These are phyloP conservation scores for Trametes coccinea DNA, from an alignment of 768 basidiomycete genomes.

Conservation along the genomic window DNA sequence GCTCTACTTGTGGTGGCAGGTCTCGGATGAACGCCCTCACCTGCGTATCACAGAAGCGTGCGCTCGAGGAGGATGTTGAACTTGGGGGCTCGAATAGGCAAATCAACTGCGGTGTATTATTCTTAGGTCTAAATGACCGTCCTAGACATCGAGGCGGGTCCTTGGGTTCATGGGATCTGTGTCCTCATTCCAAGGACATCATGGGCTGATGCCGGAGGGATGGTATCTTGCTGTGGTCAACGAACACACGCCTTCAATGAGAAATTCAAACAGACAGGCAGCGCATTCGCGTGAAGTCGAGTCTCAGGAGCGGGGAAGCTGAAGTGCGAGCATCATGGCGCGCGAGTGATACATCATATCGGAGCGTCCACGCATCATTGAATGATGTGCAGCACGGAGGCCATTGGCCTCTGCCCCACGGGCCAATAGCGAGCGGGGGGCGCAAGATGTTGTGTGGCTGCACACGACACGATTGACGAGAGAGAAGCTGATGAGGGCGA, in stretches of 20 bases:
- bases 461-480: constrained; percentile 19
- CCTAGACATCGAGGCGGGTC: no score
- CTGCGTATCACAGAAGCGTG: no score
- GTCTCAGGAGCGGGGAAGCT: neutral
- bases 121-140: no score
- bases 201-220: no score
- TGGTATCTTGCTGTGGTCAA: neutral
- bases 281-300: neutral
- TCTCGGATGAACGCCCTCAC: no score
- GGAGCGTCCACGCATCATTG: constrained; percentile 7
- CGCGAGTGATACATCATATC: constrained; percentile 10
- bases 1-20: no score
- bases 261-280: neutral
- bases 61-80: no score
- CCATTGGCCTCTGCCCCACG: neutral
- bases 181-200: neutral
- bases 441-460: constrained; percentile 6
- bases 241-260: neutral
- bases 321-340: neutral
- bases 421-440: constrained; percentile 1
- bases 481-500: constrained; percentile 22
- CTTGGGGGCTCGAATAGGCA: no score
- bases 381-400: constrained; percentile 3
- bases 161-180: no score
- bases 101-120: no score